Conservation (phyloP, 208 protist genomes). For the Leishmania guyanensis region DNA sequence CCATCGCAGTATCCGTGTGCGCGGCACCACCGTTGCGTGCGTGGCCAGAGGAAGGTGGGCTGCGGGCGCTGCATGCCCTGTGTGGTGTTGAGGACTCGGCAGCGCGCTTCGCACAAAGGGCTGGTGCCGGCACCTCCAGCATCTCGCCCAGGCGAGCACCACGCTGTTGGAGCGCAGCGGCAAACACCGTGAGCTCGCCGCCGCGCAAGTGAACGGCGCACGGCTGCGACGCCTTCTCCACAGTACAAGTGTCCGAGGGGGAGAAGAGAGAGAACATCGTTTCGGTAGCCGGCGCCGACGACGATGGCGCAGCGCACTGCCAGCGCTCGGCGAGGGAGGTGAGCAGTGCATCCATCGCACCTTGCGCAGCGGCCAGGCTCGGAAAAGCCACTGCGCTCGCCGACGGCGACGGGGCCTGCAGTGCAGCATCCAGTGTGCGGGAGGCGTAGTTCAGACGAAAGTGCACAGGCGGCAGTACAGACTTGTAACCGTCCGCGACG, state of each 20-base stretch:
- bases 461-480: not conserved
- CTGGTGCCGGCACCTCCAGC: not conserved
- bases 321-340: not conserved
- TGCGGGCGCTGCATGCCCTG: not conserved
- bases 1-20: not conserved
- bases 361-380: not conserved
- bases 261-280: not conserved
- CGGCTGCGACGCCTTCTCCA: not conserved
- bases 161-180: conserved; percentile 15
- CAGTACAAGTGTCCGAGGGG: not conserved
- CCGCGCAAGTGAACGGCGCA: conserved; percentile 5
- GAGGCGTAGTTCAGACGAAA: conserved; percentile 7
- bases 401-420: not conserved
- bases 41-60: not conserved
- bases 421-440: not conserved
- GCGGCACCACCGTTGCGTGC: not conserved
- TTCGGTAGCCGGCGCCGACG: not conserved
- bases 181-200: conserved; percentile 18
- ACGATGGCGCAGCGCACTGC: not conserved
- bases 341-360: conserved; percentile 13
- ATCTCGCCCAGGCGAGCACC: conserved; percentile 8
- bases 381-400: not conserved
- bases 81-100: not conserved
- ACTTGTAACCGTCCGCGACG: not conserved
- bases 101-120: not conserved